Evolutionary conservation across 2,329 filamentous ascomycete genomes (phyloP), one percentile per base, ranked within the genome.

Genomic region (Hymenoscyphus occultus): DNA sequence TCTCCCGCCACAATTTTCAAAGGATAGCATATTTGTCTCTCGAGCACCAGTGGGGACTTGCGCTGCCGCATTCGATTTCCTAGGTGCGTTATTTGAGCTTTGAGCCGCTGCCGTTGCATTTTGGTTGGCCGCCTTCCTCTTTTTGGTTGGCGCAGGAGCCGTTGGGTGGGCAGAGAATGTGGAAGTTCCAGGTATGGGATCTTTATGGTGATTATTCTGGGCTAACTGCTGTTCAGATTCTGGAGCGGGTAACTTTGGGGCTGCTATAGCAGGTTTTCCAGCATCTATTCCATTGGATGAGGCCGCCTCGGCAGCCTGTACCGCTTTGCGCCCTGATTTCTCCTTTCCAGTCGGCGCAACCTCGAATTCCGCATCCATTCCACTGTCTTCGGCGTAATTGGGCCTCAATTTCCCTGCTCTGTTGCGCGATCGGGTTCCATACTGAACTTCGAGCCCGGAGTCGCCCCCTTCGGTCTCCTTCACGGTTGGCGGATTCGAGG

Each of bases 321-420:
- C 81, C 45, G 80, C 76, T 75, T 89, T 90, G 75, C 87, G 86
- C 62, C 80, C 72, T 67, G 86, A 84, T 63, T 80, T 80, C 16
- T 72, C 69, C 71, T 85, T 83, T 74, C 82, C 81, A 71, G 84
- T 79, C 62, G 80, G 76, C 74, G 83, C 80, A 76, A 83, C 85
- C 74, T 97, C 94, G 76, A 93, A 92, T 76, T 98, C 95, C 78
- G 91, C 87, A 74, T 98, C 94, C 71, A 93, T 83, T 77, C 97
- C 94, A 79, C 86, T 91, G 78, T 94, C 91, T 80, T 99, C 95
- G 60, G 95, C 94, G 78, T 99, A 99, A 79, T 99, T 99, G 70
- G 90, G 88, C 71, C 95, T 90, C 72, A 90, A 84, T 71, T 85
- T 87, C 73, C 90, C 90, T 65, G 86, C 89, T 74, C 93, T 90